Evolutionary conservation across 1,284 basidiomycete genomes (phyloP), one percentile per base, ranked within the genome.

Genomic region (Malassezia psittaci): DNA sequence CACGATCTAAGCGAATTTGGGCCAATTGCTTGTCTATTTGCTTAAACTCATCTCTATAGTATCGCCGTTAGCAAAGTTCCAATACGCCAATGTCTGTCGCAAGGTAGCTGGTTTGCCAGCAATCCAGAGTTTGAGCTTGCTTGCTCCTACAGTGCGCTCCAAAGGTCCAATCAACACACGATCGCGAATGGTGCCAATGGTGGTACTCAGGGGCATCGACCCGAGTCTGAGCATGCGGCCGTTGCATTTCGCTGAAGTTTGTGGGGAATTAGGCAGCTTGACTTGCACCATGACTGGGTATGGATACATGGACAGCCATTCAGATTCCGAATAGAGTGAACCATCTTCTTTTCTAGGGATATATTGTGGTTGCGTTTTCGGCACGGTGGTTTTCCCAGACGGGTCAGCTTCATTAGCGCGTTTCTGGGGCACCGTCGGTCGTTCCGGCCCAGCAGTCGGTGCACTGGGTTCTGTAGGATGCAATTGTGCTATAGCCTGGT

Each of bases 31-130:
- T 2, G 40, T 12, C 45, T 59, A 69, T 50, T 66, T 63, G 37
- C 21, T 56, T 7, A 72, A 18, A 34, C 51, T 57, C 15, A 71
- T 54, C 21, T 58, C 56, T 3, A 73, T 61, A 21, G 39, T 44
- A 50, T 70, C 69, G 15, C 65, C 64, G 42, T 72, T 64, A 5
- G 51, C 52, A 48, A 74, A 33, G 38, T 74, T 74, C 68, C 68
- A 74, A 45, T 62, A 59, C 10, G 69, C 72, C 37, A 73, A 51
- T 16, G 63, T 67, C 57, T 71, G 67, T 48, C 66, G 70, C 50
- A 72, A 53, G 34, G 70, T 74, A 21, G 64, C 63, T 10, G 62
- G 54, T 52, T 59, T 66, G 7, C 63, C 63, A 12, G 59, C 59
- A 29, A 69, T 58, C 51, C 58, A 63, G 41, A 74, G 54, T 40